Base-by-base conservation (phyloP, 192 early-diverging fungal genomes). In the Dispira simplex region DNA sequence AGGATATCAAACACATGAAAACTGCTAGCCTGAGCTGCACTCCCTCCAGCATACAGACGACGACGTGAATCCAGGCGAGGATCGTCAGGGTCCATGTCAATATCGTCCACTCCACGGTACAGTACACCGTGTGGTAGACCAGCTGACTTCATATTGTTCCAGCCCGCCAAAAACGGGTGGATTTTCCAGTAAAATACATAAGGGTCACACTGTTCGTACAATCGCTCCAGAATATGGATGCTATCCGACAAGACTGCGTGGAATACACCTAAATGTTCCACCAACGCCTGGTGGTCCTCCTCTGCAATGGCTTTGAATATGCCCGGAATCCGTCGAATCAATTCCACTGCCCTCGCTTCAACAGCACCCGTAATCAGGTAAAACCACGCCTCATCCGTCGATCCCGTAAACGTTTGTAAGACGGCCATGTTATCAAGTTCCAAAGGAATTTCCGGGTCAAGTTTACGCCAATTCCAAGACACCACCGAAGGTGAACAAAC, bases 351-450 rank as follows among this genome's bases (percentile, higher is more conserved):
- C n/a, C 78, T 79, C 14, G 85, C 81, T 64, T 98, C 95, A 57
- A 93, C 93, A 1, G 86, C 89, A 1, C 87, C 84, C 11, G 91
- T 89, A 55, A 95, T 84, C 28, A 98, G 79, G 75, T 93, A 95
- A 69, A 98, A 98, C 95, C 95, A 98, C 5, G 86, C 83, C 80
- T 98, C 93, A 71, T 98, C 95, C 57, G 84, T 78, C 32, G 82
- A 81, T 14, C 93, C 91, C 6, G 89, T 85, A 64, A 92, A 93
- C 11, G 89, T 93, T 55, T 87, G 77, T 64, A 92, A 68, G 0
- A 88, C 85, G 13, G 86, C 75, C 16, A 98, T 67, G 75, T 98
- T 98, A 67, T 79, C 83, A 62, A 46, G 21, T 21, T 88, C 81
- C 70, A 85, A 79, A 8, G 83, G 82, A 11, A 84, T 90, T 26